phyloP scores from a whole-genome alignment of 257 asterid genomes.

The Nicotiana knightiana region DNA sequence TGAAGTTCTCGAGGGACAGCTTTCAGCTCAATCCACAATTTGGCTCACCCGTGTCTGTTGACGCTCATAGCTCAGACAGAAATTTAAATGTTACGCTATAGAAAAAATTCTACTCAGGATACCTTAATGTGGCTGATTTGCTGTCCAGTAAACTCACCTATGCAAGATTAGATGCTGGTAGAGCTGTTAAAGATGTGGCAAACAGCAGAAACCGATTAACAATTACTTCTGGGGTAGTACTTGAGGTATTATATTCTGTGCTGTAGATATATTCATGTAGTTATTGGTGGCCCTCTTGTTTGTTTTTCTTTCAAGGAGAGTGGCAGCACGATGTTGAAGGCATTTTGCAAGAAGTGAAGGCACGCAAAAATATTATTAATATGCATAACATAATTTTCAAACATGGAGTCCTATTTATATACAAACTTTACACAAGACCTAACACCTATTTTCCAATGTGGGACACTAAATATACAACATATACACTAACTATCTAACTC shows the following conservation, averaged over 20 bases:
- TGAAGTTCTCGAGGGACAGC: conserved; percentile 2
- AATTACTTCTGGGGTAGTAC: neutral
- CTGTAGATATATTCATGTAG: neutral
- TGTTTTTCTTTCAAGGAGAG: neutral
- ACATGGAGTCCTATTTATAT: no score
- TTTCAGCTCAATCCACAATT: conserved; percentile 3
- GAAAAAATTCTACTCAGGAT: neutral
- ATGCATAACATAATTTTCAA: no score
- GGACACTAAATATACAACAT: no score
- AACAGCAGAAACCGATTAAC: conserved; percentile 6
- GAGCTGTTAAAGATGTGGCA: conserved; percentile 6
- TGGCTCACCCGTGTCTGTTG: conserved; percentile 5
- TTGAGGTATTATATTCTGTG: conserved; percentile 1
- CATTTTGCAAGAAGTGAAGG: neutral
- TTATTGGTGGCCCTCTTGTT: neutral
- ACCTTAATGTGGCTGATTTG: conserved; percentile 10
- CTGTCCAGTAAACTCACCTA: conserved; percentile 16
- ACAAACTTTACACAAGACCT: no score
- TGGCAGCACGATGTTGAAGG: neutral
- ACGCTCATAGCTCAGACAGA: neutral
- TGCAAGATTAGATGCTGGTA: conserved; percentile 9
- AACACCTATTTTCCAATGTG: no score
- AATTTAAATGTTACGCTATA: neutral
- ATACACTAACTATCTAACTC: no score
- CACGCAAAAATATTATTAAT: no score